Percentiles rank a stretch among this genome's conserved stretches.
phyloP scores from a whole-genome alignment of 192 early-diverging fungal genomes.

The Backusella tarrabulga region DNA sequence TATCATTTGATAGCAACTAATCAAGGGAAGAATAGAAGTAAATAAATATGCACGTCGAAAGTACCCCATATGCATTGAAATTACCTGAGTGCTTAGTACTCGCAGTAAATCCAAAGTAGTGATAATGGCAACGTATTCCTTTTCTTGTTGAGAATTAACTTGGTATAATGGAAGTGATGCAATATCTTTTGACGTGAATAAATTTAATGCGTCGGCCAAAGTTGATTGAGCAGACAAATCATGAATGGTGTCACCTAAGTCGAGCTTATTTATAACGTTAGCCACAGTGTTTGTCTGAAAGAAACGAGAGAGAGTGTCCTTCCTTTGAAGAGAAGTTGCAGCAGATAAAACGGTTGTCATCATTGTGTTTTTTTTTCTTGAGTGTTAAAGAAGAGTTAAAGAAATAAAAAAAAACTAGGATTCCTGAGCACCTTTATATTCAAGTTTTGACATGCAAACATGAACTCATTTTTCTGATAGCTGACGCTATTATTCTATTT shows the following conservation, averaged over 20 bases:
- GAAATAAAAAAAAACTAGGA: background rate
- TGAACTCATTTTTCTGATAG: conserved; percentile 1
- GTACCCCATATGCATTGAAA: background rate
- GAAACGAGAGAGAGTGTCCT: background rate
- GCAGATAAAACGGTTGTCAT: background rate
- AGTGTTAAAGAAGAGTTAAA: background rate
- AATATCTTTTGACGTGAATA: conserved; percentile 51
- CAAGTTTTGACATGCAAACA: background rate
- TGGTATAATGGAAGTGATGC: conserved; percentile 53
- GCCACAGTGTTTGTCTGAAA: conserved; percentile 14
- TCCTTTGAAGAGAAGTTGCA: background rate
- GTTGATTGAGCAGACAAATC: conserved; percentile 50
- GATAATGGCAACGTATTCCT: conserved; percentile 51
- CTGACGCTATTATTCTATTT: conserved; percentile 4
- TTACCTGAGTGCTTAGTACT: conserved; percentile 36
- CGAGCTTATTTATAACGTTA: conserved; percentile 14
- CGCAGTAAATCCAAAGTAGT: conserved; percentile 48
- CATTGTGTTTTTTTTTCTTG: background rate
- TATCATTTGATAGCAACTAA: background rate
- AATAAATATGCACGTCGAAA: background rate
- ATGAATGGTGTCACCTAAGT: conserved; percentile 20
- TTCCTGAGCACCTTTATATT: background rate
- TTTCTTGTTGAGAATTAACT: conserved; percentile 21
- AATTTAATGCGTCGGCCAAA: conserved; percentile 52
- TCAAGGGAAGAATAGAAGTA: background rate